These are phyloP conservation scores for Xylariomycetidae sp. DNA, from an alignment of 2,329 filamentous ascomycete species.

Conservation along the genomic window DNA sequence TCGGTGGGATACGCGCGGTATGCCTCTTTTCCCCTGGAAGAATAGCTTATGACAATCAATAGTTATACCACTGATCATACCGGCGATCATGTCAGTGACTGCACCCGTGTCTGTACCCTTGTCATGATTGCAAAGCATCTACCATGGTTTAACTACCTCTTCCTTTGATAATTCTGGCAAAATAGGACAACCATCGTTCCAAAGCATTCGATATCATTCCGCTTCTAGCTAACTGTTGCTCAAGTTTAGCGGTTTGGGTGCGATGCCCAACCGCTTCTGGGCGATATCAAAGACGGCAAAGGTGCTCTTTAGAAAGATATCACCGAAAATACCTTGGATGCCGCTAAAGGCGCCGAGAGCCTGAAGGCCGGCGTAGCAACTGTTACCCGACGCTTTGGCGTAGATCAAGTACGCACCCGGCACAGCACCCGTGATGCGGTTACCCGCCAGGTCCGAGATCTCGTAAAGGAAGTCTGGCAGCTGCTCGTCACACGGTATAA, in stretches of 20 bases:
- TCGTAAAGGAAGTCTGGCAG: conserved; percentile 54
- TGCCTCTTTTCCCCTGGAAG: too few relatives aligned
- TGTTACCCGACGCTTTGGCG: conserved; percentile 41
- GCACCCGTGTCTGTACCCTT: too few relatives aligned
- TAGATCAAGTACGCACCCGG: conserved; percentile 52
- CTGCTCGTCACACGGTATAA: conserved; percentile 50
- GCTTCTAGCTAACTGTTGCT: conserved; percentile 11
- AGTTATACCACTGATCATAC: too few relatives aligned
- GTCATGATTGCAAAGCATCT: too few relatives aligned
- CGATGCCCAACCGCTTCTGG: conserved; percentile 39
- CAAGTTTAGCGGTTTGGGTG: conserved; percentile 31
- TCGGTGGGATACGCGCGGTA: too few relatives aligned
- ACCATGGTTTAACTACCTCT: too few relatives aligned
- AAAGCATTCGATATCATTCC: conserved; percentile 1
- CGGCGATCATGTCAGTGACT: too few relatives aligned
- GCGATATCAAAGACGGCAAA: conserved; percentile 65
- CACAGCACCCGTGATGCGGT: conserved; percentile 44
- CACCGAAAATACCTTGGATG: conserved; percentile 64
- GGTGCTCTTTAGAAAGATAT: conserved; percentile 71
- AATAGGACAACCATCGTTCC: too few relatives aligned
- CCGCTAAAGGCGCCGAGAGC: conserved; percentile 38
- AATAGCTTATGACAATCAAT: too few relatives aligned
- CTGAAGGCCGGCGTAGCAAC: conserved; percentile 75
- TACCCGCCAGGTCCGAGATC: conserved; percentile 37
- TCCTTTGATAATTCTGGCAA: too few relatives aligned